Evolutionary conservation across 306 rosid genomes (phyloP).

Genomic region (Begonia fuchsioides): DNA sequence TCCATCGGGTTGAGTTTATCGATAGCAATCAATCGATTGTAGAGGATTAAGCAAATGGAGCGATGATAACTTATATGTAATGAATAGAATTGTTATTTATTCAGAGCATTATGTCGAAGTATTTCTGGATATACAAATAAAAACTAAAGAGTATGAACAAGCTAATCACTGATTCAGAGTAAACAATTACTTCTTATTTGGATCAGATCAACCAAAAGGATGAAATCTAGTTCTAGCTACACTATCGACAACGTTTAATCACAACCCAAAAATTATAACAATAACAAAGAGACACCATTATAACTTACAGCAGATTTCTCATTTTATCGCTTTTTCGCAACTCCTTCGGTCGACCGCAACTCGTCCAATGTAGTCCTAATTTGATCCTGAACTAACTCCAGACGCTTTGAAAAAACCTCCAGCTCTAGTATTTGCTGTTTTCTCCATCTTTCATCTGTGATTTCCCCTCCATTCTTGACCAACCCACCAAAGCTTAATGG

Average conservation of each 20-base stretch:
- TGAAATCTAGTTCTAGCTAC: constrained; percentile 1
- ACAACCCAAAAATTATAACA: constrained; percentile 4
- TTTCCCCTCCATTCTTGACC: constrained; percentile 14
- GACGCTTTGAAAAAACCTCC: constrained; percentile 56
- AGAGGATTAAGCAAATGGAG: too few relatives aligned
- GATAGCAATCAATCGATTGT: too few relatives aligned
- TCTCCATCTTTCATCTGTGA: constrained; percentile 41
- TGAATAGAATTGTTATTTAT: too few relatives aligned
- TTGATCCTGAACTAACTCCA: constrained; percentile 68
- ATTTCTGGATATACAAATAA: too few relatives aligned
- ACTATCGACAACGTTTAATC: constrained; percentile 3
- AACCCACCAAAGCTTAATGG: constrained; percentile 16
- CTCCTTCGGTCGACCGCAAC: constrained; percentile 31
- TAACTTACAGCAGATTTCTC: constrained; percentile 3
- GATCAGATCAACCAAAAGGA: background rate
- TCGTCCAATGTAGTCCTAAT: constrained; percentile 57
- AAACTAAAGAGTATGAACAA: background rate
- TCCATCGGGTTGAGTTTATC: too few relatives aligned
- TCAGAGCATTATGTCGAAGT: too few relatives aligned
- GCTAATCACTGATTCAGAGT: background rate
- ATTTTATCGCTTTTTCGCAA: background rate
- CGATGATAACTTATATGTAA: too few relatives aligned
- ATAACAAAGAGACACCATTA: constrained; percentile 1
- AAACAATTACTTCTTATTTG: background rate
- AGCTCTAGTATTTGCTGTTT: constrained; percentile 56